Evolutionary conservation across 2,329 filamentous ascomycete genomes (phyloP).

Genomic region (Trichoderma cornu-damae): DNA sequence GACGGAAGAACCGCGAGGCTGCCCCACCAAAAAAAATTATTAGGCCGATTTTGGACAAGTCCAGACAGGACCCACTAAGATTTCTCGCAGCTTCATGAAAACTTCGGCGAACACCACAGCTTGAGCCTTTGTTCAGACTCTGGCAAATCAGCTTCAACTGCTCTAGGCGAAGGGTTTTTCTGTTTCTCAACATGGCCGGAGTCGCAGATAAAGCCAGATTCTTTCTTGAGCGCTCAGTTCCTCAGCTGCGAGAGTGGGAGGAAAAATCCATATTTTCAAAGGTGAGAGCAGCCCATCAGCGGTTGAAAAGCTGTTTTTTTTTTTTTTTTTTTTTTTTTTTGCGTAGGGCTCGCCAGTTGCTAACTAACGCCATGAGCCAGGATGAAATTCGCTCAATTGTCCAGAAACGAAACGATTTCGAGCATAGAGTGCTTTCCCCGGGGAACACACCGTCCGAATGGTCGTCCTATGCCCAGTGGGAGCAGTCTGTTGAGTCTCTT

Average conservation of each 20-base stretch:
- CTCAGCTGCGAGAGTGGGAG: conserved; percentile 87
- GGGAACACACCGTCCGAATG: conserved; percentile 74
- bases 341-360: too few species aligned
- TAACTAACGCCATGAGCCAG: conserved; percentile 36
- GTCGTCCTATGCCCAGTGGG: conserved; percentile 73
- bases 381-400: conserved; percentile 88
- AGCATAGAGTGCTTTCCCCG: conserved; percentile 81
- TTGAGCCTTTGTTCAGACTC: not conserved
- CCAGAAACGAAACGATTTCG: conserved; percentile 85
- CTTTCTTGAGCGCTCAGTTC: conserved; percentile 86
- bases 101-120: conserved; percentile 19
- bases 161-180: not conserved
- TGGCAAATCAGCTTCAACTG: conserved; percentile 3
- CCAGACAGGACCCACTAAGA: conserved; percentile 24
- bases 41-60: not conserved
- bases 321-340: too few species aligned
- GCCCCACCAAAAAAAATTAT: not conserved
- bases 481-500: conserved; percentile 65
- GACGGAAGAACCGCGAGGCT: not conserved
- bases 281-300: conserved; percentile 39
- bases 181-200: conserved; percentile 67
- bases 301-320: not conserved
- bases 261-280: conserved; percentile 85
- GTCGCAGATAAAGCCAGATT: conserved; percentile 92
- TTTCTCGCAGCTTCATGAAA: conserved; percentile 25